These are phyloP conservation scores for Gymnopus androsaceus DNA, from an alignment of 1,284 basidiomycete genomes.

Conservation along the genomic window DNA sequence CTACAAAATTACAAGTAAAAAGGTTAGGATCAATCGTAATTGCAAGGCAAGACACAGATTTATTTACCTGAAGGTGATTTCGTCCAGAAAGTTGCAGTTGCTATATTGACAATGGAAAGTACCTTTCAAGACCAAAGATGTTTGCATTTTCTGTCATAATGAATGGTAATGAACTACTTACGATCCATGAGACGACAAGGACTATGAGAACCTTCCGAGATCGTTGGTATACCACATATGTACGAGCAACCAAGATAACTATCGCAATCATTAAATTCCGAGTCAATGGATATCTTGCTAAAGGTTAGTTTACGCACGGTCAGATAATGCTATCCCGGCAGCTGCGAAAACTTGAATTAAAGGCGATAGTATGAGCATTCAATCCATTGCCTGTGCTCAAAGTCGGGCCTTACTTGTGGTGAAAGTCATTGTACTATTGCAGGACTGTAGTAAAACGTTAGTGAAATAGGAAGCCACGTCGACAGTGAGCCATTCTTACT, in stretches of 20 bases:
- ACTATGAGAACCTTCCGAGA: slow-evolving; percentile 1
- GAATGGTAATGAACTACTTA: no score
- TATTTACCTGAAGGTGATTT: no score
- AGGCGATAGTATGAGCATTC: background rate
- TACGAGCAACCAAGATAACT: slow-evolving; percentile 6
- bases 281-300: background rate
- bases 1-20: no score
- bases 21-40: no score
- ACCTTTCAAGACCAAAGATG: no score
- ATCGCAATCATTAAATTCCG: background rate
- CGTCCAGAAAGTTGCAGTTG: no score
- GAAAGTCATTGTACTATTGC: background rate
- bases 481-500: background rate
- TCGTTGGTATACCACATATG: slow-evolving; percentile 1
- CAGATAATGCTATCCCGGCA: slow-evolving; percentile 3
- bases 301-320: background rate
- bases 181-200: slow-evolving; percentile 2
- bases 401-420: background rate
- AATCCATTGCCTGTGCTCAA: no score
- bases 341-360: background rate
- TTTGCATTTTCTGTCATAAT: no score
- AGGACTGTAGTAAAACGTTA: background rate
- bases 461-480: background rate
- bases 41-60: no score
- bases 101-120: no score